Conservation (phyloP, 148 eudicot species). For the Linanthus parryae region DNA sequence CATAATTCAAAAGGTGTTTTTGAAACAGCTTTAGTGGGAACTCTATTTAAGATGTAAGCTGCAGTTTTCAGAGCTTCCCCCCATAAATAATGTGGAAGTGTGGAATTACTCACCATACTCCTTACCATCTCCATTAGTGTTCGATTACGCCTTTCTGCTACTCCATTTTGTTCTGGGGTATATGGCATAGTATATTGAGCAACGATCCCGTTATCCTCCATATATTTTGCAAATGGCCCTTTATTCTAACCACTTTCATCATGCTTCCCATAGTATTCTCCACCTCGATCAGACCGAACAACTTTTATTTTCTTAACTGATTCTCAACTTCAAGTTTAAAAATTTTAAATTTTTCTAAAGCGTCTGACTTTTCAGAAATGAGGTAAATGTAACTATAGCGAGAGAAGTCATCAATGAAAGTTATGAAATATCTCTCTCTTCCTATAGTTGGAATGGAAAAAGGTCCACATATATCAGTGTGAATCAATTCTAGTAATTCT, state of each 20-base stretch:
- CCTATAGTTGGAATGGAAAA: no score
- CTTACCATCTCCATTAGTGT: background rate
- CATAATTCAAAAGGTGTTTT: conserved; percentile 5
- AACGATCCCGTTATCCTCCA: background rate
- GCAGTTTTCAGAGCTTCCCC: background rate
- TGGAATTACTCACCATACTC: no score
- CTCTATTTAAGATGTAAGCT: no score
- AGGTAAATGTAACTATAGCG: background rate
- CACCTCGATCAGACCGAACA: background rate
- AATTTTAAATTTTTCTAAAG: background rate
- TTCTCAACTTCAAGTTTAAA: background rate
- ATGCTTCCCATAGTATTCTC: no score
- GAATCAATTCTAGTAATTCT: no score
- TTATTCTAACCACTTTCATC: no score
- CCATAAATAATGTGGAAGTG: background rate
- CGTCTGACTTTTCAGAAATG: background rate
- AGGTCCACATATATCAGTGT: no score
- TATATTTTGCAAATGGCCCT: background rate
- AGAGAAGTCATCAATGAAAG: conserved; percentile 1
- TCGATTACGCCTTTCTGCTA: background rate
- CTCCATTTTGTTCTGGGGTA: background rate
- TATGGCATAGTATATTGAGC: no score
- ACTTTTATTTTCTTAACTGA: background rate
- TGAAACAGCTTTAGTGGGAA: background rate
- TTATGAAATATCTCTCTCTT: background rate